phyloP scores from a whole-genome alignment of 768 basidiomycete species.

The Lactarius evosmus region DNA sequence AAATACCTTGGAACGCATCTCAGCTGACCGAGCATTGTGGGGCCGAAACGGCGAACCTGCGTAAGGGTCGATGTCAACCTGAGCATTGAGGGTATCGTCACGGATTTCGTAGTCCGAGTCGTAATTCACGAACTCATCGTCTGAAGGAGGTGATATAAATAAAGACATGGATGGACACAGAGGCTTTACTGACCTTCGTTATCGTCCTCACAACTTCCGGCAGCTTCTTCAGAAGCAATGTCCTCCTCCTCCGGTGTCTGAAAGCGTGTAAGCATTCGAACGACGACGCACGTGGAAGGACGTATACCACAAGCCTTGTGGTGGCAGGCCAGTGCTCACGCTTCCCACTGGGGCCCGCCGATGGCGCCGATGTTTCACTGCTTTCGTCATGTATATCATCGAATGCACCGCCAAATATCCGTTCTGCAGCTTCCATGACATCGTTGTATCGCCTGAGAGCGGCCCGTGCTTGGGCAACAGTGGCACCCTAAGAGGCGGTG shows the following conservation, averaged over 20 bases:
- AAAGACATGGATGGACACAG: constrained; percentile 1
- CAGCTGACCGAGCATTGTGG: constrained; percentile 11
- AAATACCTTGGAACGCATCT: constrained; percentile 56
- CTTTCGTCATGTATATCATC: constrained; percentile 65
- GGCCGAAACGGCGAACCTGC: constrained; percentile 51
- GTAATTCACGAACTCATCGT: constrained; percentile 69
- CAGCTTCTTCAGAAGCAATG: constrained; percentile 49
- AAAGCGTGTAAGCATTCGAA: constrained; percentile 2
- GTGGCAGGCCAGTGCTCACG: constrained; percentile 3
- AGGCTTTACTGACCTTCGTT: constrained; percentile 42
- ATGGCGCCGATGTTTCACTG: constrained; percentile 32
- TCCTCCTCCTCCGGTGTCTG: constrained; percentile 61
- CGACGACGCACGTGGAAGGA: constrained; percentile 7
- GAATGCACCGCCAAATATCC: constrained; percentile 80
- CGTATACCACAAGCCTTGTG: constrained; percentile 21
- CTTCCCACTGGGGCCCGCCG: constrained; percentile 11
- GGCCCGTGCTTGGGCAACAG: constrained; percentile 72
- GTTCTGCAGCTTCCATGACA: constrained; percentile 89
- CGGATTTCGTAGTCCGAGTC: constrained; percentile 71
- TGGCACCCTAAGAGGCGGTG: constrained; percentile 67
- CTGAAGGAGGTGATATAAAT: constrained; percentile 28
- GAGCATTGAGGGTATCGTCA: constrained; percentile 40
- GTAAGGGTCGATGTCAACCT: constrained; percentile 79
- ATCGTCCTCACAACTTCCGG: constrained; percentile 49
- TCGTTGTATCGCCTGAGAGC: constrained; percentile 81